Percentiles rank a stretch among this genome's conserved stretches.
Conservation (phyloP, 1,284 basidiomycete genomes). For the Irpex sp. region DNA sequence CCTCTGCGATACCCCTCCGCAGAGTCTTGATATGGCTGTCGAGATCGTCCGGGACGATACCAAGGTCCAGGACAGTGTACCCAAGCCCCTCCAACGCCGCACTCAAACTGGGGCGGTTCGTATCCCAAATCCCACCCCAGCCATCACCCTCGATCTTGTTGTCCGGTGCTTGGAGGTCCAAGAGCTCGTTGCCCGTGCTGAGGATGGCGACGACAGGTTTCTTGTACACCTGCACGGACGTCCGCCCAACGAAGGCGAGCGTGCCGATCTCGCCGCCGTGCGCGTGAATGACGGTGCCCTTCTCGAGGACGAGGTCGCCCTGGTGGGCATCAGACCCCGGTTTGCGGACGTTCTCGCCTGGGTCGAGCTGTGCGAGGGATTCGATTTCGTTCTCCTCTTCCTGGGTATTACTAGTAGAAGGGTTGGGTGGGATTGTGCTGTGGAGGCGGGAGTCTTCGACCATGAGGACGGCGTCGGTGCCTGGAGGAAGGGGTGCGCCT, state of each 20-base stretch:
- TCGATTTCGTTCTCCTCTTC: conserved; percentile 69
- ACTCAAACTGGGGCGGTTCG: conserved; percentile 77
- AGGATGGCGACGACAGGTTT: conserved; percentile 78
- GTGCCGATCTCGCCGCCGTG: conserved; percentile 87
- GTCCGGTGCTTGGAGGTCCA: conserved; percentile 54
- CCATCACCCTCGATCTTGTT: conserved; percentile 32
- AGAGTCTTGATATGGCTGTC: conserved; percentile 60
- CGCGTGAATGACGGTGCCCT: conserved; percentile 57
- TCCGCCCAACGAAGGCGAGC: conserved; percentile 73
- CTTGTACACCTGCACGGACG: conserved; percentile 62
- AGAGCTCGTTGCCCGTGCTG: conserved; percentile 83
- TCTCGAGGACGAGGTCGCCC: conserved; percentile 66
- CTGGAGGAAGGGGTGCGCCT: conserved; percentile 71
- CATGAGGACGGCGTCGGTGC: conserved; percentile 83
- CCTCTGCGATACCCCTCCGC: conserved; percentile 49
- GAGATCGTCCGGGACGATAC: conserved; percentile 72
- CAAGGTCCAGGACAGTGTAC: conserved; percentile 77
- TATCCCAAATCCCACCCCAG: conserved; percentile 78
- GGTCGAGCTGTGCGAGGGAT: conserved; percentile 59
- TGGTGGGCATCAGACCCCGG: conserved; percentile 72
- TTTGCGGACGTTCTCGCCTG: conserved; percentile 70
- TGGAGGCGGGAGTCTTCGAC: conserved; percentile 85
- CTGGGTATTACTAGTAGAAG: not conserved
- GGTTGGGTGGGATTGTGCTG: conserved; percentile 32
- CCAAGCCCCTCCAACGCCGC: conserved; percentile 71